Conservation (phyloP, 768 basidiomycete genomes). For the Russula abietina region DNA sequence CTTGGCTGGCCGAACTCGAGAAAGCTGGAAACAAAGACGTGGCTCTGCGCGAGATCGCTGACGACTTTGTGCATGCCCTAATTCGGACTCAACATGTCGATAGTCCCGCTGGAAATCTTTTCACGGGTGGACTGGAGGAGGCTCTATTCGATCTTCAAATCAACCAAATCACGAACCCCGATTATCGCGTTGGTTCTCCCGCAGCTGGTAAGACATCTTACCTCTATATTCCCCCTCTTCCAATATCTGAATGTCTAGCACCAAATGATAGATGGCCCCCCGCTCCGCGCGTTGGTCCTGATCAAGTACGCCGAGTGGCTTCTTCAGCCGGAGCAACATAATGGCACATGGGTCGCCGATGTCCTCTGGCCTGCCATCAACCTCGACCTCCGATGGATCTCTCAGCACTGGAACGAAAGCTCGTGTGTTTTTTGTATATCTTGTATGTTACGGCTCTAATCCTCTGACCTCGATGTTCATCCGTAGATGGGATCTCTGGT, state of each 20-base stretch:
- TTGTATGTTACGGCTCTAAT: too few relatives aligned
- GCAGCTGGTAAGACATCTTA: slow-evolving; percentile 13
- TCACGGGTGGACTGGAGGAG: slow-evolving; percentile 14
- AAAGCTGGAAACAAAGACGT: background rate
- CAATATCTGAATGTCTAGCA: background rate
- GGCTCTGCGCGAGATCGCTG: slow-evolving; percentile 7
- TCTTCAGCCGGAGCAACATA: slow-evolving; percentile 5
- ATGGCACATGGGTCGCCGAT: slow-evolving; percentile 17
- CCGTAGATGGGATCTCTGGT: slow-evolving; percentile 14
- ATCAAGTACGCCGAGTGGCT: slow-evolving; percentile 21
- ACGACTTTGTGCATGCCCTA: slow-evolving; percentile 6
- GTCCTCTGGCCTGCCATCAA: slow-evolving; percentile 18
- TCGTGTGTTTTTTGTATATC: background rate
- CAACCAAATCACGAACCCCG: background rate
- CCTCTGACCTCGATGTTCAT: background rate
- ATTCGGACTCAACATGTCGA: slow-evolving; percentile 14
- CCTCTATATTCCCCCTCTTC: too few relatives aligned
- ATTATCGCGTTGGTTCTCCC: slow-evolving; percentile 2
- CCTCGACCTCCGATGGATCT: background rate
- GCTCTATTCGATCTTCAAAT: slow-evolving; percentile 12
- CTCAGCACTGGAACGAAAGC: background rate
- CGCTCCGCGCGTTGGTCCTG: slow-evolving; percentile 11
- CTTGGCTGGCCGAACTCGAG: slow-evolving; percentile 11
- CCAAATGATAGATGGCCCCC: slow-evolving; percentile 8
- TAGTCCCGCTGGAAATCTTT: background rate